Percentiles rank a stretch among this genome's conserved stretches.
phyloP scores from a whole-genome alignment of 441 rosid genomes.

The Populus hybrid region DNA sequence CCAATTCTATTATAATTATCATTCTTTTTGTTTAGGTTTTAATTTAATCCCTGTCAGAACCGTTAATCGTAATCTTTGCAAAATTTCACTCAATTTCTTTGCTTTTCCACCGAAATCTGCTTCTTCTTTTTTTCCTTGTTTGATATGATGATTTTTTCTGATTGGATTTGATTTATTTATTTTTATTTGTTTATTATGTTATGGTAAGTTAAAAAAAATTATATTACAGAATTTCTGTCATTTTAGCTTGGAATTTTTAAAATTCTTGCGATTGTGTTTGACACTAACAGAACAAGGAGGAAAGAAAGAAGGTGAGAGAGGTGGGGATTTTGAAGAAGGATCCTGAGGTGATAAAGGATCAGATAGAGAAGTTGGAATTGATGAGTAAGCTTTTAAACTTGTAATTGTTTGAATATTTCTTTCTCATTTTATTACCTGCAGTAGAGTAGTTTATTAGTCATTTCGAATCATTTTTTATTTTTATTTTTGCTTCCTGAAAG shows the following conservation, averaged over 20 bases:
- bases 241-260: not conserved
- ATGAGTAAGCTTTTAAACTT: conserved; percentile 58
- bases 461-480: not conserved
- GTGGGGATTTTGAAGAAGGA: conserved; percentile 97
- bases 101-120: not conserved
- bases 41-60: not conserved
- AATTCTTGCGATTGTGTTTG: not conserved
- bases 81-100: not conserved
- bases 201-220: too few relatives aligned
- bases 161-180: not conserved
- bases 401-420: not conserved
- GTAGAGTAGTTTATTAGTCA: not conserved
- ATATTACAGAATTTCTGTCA: not conserved
- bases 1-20: not conserved
- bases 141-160: not conserved
- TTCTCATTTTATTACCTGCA: too few relatives aligned
- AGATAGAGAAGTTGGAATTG: conserved; percentile 83
- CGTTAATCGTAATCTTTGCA: not conserved
- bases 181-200: too few relatives aligned
- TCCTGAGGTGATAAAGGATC: conserved; percentile 78
- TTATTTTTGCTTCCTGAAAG: not conserved
- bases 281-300: conserved; percentile 77
- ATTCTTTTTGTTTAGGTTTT: not conserved
- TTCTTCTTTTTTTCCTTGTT: too few relatives aligned
- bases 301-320: conserved; percentile 95